These are phyloP conservation scores for Globisporangium lucens DNA, from an alignment of 352 stramenopile genomes.

Conservation along the genomic window DNA sequence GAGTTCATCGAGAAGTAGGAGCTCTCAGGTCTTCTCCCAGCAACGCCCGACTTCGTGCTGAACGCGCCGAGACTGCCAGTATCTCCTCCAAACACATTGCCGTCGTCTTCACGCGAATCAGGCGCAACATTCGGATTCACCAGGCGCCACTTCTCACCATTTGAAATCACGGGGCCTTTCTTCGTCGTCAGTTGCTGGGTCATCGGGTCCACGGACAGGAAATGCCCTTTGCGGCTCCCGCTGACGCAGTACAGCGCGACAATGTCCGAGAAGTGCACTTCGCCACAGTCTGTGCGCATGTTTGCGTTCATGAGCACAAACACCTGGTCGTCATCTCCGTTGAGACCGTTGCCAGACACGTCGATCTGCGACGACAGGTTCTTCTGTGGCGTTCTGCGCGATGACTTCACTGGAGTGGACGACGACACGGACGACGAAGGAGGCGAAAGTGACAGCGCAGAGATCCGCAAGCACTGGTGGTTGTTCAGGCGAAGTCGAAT, in stretches of 20 bases:
- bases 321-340: slow-evolving; percentile 71
- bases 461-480: slow-evolving; percentile 64
- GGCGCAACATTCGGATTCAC: slow-evolving; percentile 47
- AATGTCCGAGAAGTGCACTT: slow-evolving; percentile 72
- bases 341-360: slow-evolving; percentile 55
- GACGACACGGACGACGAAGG: slow-evolving; percentile 22
- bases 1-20: slow-evolving; percentile 39
- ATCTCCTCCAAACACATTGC: slow-evolving; percentile 3
- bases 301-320: slow-evolving; percentile 79
- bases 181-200: slow-evolving; percentile 63
- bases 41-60: background rate
- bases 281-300: slow-evolving; percentile 59
- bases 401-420: slow-evolving; percentile 21
- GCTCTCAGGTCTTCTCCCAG: slow-evolving; percentile 17
- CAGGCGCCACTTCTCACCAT: slow-evolving; percentile 78
- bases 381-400: slow-evolving; percentile 18
- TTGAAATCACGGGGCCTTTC: slow-evolving; percentile 73
- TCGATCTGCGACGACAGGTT: slow-evolving; percentile 37
- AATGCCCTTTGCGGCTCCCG: slow-evolving; percentile 64
- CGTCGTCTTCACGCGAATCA: slow-evolving; percentile 21
- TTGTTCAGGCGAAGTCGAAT: slow-evolving; percentile 70
- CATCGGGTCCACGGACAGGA: slow-evolving; percentile 62
- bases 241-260: slow-evolving; percentile 76
- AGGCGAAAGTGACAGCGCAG: slow-evolving; percentile 13
- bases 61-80: background rate